Conservation (phyloP, 805 yeast genomes). For the Candida oleophila region DNA sequence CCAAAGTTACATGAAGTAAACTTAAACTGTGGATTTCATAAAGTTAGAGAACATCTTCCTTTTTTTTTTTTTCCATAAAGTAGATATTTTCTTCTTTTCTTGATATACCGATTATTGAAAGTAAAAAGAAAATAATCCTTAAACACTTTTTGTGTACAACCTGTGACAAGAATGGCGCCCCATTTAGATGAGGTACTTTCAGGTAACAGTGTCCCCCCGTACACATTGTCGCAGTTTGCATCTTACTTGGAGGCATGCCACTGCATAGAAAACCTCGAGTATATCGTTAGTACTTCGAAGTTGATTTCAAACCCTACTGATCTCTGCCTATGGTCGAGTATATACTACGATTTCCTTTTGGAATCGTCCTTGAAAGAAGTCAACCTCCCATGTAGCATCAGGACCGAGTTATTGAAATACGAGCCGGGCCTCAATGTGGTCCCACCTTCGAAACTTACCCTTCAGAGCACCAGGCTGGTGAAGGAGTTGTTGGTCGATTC, state of each 20-base stretch:
- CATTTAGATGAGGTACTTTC: constrained; percentile 2
- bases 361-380: constrained; percentile 31
- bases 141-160: too few species aligned
- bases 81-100: too few species aligned
- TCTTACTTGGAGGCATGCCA: constrained; percentile 27
- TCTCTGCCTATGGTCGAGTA: constrained; percentile 22
- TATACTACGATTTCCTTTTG: constrained; percentile 25
- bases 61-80: too few species aligned
- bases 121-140: too few species aligned
- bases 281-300: constrained; percentile 12
- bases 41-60: not conserved
- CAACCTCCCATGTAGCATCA: constrained; percentile 28
- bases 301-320: constrained; percentile 8
- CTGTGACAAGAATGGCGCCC: not conserved
- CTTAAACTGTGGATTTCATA: not conserved
- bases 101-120: too few species aligned
- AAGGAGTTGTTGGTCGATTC: constrained; percentile 32
- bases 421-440: not conserved
- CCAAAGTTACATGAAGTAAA: not conserved
- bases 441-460: constrained; percentile 8
- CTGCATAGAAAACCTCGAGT: constrained; percentile 39
- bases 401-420: constrained; percentile 13
- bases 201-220: constrained; percentile 1
- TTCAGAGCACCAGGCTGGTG: constrained; percentile 16
- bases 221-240: constrained; percentile 15